Percentiles rank a stretch among this genome's conserved stretches.
Conservation (phyloP, 441 rosid genomes). For the Cnidoscolus chayamansa region DNA sequence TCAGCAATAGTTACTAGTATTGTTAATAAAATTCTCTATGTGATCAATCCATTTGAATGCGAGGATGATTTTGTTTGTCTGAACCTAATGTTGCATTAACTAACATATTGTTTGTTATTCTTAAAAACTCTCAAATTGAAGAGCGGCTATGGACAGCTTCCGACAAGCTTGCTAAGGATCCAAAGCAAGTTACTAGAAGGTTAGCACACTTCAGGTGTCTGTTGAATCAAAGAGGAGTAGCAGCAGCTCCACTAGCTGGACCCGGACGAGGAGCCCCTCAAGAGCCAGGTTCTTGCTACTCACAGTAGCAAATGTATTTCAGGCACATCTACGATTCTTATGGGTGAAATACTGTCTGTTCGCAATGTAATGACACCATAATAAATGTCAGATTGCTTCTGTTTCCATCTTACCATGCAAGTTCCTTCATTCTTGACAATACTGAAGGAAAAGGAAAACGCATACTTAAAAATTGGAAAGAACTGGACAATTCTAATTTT, state of each 20-base stretch:
- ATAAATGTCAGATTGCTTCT: slow-evolving; percentile 7
- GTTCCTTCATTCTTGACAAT: background rate
- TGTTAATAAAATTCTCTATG: too few species aligned
- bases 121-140: slow-evolving; percentile 20
- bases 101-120: slow-evolving; percentile 1
- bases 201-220: slow-evolving; percentile 68
- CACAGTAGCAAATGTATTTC: slow-evolving; percentile 30
- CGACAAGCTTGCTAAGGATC: slow-evolving; percentile 43
- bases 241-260: slow-evolving; percentile 58
- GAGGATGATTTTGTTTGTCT: background rate
- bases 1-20: too few species aligned
- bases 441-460: too few species aligned
- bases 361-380: background rate
- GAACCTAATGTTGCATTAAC: background rate
- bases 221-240: slow-evolving; percentile 66
- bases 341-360: background rate
- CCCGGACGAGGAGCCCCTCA: slow-evolving; percentile 46
- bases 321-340: background rate
- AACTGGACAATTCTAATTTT: too few species aligned
- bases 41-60: too few species aligned
- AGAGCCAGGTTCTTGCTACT: slow-evolving; percentile 64
- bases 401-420: slow-evolving; percentile 7
- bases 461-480: too few species aligned
- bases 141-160: slow-evolving; percentile 72
- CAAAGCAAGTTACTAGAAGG: slow-evolving; percentile 35